phyloP scores from a whole-genome alignment of 129 eudicot species.

The Artemisia tridentata region DNA sequence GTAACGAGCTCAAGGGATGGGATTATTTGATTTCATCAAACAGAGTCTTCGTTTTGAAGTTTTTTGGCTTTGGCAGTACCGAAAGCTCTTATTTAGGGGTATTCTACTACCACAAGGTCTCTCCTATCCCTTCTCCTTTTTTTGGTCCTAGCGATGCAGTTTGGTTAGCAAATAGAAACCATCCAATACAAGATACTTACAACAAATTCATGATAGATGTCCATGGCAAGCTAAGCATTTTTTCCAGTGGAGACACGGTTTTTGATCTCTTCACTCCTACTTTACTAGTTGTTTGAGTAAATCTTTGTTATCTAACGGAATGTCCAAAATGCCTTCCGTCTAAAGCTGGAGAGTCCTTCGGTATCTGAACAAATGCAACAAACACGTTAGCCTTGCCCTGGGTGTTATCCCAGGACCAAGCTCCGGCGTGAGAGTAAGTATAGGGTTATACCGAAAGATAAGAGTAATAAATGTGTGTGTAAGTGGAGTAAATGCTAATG shows the following conservation, averaged over 20 bases:
- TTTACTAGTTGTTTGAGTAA: no score
- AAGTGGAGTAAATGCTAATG: no score
- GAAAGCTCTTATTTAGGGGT: slow-evolving; percentile 34
- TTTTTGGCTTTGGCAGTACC: slow-evolving; percentile 39
- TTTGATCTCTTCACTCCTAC: slow-evolving; percentile 16
- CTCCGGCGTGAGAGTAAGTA: no score
- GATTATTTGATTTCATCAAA: slow-evolving; percentile 36
- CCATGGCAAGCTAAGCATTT: slow-evolving; percentile 29
- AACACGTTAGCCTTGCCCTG: no score
- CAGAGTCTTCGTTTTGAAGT: slow-evolving; percentile 32
- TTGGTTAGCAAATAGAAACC: slow-evolving; percentile 53
- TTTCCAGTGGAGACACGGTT: slow-evolving; percentile 9
- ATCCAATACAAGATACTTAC: slow-evolving; percentile 27
- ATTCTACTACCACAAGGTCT: not conserved
- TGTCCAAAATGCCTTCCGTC: no score
- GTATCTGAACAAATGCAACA: no score
- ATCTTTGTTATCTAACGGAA: no score
- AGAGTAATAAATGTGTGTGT: no score
- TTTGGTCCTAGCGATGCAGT: slow-evolving; percentile 12
- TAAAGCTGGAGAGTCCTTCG: no score
- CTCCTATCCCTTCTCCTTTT: no score
- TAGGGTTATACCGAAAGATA: no score
- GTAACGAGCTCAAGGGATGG: slow-evolving; percentile 33
- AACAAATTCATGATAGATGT: slow-evolving; percentile 32
- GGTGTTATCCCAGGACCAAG: no score